Conservation (phyloP, 768 basidiomycete genomes). For the Leccinum uliginosum region DNA sequence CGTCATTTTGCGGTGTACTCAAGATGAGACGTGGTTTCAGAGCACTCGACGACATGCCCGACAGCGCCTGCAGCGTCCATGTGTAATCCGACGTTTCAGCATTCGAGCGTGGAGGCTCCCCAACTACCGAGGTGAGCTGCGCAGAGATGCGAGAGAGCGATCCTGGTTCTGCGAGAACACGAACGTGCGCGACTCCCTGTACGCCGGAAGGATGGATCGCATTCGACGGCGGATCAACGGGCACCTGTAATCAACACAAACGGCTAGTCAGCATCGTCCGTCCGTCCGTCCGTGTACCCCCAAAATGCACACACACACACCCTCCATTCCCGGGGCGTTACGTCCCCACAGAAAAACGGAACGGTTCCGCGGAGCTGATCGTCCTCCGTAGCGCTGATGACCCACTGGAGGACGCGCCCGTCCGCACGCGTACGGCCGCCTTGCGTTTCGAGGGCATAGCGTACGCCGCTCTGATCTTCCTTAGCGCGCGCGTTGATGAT, state of each 20-base stretch:
- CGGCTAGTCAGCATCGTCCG: neutral
- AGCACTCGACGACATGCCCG: neutral
- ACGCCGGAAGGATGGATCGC: slow-evolving; percentile 47
- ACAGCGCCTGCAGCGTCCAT: slow-evolving; percentile 44
- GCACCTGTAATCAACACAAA: slow-evolving; percentile 37
- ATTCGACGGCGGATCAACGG: slow-evolving; percentile 43
- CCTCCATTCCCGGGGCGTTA: slow-evolving; percentile 56
- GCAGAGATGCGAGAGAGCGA: slow-evolving; percentile 30
- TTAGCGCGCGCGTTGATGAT: slow-evolving; percentile 52
- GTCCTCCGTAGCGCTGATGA: slow-evolving; percentile 41
- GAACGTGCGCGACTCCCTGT: slow-evolving; percentile 46
- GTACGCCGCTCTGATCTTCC: slow-evolving; percentile 33
- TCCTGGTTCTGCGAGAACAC: slow-evolving; percentile 33
- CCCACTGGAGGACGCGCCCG: slow-evolving; percentile 55
- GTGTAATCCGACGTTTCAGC: slow-evolving; percentile 20
- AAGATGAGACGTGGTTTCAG: slow-evolving; percentile 33
- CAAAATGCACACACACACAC: slow-evolving; percentile 36
- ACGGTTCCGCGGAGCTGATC: slow-evolving; percentile 31
- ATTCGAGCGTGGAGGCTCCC: slow-evolving; percentile 32
- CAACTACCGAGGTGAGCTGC: slow-evolving; percentile 48
- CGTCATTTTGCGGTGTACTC: slow-evolving; percentile 32
- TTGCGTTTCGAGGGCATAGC: slow-evolving; percentile 41
- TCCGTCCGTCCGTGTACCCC: neutral
- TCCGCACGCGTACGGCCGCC: slow-evolving; percentile 58
- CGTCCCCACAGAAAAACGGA: slow-evolving; percentile 75